Evolutionary conservation across 2,329 filamentous ascomycete species (phyloP).

Genomic region (Immersiporthe knoxdaviesiana): DNA sequence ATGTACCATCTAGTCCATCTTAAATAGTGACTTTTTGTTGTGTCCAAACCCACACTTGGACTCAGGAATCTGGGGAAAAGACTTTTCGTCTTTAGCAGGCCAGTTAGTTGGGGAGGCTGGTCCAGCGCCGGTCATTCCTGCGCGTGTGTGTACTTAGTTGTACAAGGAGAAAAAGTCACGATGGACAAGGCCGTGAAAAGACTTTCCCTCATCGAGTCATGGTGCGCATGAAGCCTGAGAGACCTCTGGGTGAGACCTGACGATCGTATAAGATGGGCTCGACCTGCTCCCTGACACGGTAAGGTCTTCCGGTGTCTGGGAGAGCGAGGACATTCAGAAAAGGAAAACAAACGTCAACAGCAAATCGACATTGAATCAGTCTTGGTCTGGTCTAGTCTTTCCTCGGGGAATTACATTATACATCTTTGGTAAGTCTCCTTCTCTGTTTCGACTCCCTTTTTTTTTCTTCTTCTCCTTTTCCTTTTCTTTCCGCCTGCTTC

Average conservation of each 20-base stretch:
- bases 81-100: neutral
- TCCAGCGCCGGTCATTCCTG: conserved; percentile 4
- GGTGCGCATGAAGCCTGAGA: neutral
- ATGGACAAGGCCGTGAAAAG: conserved; percentile 1
- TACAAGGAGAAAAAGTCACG: conserved; percentile 8
- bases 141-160: neutral
- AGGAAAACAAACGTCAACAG: neutral
- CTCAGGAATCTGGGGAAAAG: conserved; percentile 14
- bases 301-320: neutral
- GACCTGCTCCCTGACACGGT: neutral
- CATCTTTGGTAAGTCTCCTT: neutral
- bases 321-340: neutral
- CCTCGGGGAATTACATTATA: neutral
- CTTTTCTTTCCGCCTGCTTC: too few relatives aligned
- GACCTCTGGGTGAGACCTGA: conserved; percentile 1
- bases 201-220: conserved; percentile 13
- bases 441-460: neutral
- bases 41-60: neutral
- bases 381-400: neutral
- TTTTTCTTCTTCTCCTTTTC: neutral
- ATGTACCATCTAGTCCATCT: too few relatives aligned
- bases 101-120: neutral
- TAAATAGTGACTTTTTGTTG: too few relatives aligned
- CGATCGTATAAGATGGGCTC: neutral
- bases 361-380: neutral